These are phyloP conservation scores for Nothophytophthora sp. DNA, from an alignment of 352 stramenopile genomes.

Conservation along the genomic window DNA sequence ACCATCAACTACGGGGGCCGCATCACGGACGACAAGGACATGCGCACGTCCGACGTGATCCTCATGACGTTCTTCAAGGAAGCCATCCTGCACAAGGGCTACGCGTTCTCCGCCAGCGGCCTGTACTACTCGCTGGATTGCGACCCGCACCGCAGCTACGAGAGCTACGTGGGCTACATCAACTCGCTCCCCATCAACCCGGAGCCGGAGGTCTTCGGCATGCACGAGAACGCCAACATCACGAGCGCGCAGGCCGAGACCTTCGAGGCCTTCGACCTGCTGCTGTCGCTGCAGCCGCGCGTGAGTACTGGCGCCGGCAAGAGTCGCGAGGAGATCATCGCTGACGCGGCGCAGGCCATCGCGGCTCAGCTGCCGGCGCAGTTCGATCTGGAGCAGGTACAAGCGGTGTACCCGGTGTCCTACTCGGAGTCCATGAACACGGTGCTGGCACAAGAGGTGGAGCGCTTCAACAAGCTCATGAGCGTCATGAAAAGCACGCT, in stretches of 20 bases:
- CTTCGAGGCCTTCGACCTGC: constrained; percentile 89
- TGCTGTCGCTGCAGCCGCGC: constrained; percentile 87
- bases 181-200: constrained; percentile 90
- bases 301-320: constrained; percentile 74
- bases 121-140: constrained; percentile 73
- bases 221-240: constrained; percentile 96
- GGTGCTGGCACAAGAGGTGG: constrained; percentile 91
- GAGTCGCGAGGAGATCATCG: constrained; percentile 89
- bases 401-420: constrained; percentile 83
- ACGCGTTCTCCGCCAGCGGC: constrained; percentile 75
- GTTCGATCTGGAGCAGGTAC: constrained; percentile 88
- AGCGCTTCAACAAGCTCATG: constrained; percentile 90
- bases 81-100: constrained; percentile 73
- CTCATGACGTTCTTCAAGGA: constrained; percentile 91
- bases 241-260: constrained; percentile 92
- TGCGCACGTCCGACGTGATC: constrained; percentile 91
- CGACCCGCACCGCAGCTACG: constrained; percentile 67
- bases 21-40: constrained; percentile 95
- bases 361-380: constrained; percentile 68
- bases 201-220: constrained; percentile 93
- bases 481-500: constrained; percentile 83
- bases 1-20: constrained; percentile 96
- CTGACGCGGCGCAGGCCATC: constrained; percentile 82
- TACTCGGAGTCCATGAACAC: constrained; percentile 94
- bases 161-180: constrained; percentile 94